Evolutionary conservation across 2,329 filamentous ascomycete genomes (phyloP).

Genomic region (Penicillium sp.): DNA sequence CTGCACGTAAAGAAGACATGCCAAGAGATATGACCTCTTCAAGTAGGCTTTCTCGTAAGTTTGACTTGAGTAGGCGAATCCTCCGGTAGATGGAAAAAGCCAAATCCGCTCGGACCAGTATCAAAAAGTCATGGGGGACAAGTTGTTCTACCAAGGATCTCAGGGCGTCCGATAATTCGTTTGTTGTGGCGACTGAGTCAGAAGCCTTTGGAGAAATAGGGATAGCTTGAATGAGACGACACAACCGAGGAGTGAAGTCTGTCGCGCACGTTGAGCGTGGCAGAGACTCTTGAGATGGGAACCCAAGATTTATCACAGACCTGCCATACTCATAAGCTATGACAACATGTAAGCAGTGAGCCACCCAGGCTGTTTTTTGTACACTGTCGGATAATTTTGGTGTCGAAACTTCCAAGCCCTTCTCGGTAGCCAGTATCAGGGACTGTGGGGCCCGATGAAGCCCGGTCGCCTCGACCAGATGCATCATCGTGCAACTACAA

Average conservation of each 20-base stretch:
- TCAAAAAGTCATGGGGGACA: conserved; percentile 34
- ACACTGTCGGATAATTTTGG: conserved; percentile 18
- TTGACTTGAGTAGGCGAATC: conserved; percentile 41
- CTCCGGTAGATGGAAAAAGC: conserved; percentile 42
- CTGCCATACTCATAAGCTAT: conserved; percentile 38
- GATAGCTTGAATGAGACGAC: conserved; percentile 14
- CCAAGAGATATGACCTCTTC: conserved; percentile 39
- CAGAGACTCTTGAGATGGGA: conserved; percentile 15
- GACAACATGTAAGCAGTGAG: conserved; percentile 31
- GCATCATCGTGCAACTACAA: conserved; percentile 56
- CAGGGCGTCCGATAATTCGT: conserved; percentile 12
- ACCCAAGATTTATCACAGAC: conserved; percentile 27
- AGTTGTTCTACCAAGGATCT: conserved; percentile 9
- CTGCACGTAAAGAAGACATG: conserved; percentile 35
- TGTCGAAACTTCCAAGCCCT: conserved; percentile 1
- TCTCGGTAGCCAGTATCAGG: conserved; percentile 19
- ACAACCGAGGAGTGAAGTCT: conserved; percentile 22
- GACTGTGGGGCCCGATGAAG: conserved; percentile 20
- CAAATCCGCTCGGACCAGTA: conserved; percentile 31
- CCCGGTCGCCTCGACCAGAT: conserved; percentile 54
- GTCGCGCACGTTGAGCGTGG: background rate
- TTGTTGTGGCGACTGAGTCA: conserved; percentile 3
- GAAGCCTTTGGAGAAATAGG: conserved; percentile 2
- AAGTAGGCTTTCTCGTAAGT: conserved; percentile 39
- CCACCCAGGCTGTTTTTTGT: conserved; percentile 30